phyloP scores from a whole-genome alignment of 164 flowering plant genomes.

The Santalum album region DNA sequence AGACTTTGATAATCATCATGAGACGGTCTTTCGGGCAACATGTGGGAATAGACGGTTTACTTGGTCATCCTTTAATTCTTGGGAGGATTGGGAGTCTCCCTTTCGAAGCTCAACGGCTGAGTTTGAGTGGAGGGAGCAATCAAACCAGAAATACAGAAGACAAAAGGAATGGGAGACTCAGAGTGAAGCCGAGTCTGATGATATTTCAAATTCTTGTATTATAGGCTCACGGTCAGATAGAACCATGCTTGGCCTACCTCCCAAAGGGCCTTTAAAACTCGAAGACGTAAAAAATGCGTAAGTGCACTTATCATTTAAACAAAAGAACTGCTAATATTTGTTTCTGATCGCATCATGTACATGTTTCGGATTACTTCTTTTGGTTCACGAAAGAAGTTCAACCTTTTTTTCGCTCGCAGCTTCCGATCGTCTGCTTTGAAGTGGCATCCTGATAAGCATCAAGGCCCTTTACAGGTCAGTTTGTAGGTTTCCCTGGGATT shows the following conservation, averaged over 20 bases:
- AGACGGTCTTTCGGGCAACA: constrained; percentile 41
- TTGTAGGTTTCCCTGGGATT: constrained; percentile 6
- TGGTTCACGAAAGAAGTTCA: neutral
- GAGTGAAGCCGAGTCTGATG: constrained; percentile 40
- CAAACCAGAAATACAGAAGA: constrained; percentile 23
- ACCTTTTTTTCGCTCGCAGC: constrained; percentile 38
- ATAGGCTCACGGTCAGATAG: constrained; percentile 62
- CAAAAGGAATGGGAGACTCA: constrained; percentile 22
- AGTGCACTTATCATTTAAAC: no score
- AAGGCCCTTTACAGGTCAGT: constrained; percentile 71
- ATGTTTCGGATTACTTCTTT: no score
- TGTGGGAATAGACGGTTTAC: constrained; percentile 45
- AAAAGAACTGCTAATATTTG: no score
- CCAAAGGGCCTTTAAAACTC: constrained; percentile 61
- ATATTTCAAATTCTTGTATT: constrained; percentile 24
- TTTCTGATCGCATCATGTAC: neutral
- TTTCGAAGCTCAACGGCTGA: constrained; percentile 29
- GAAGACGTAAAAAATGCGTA: constrained; percentile 92
- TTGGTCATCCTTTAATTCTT: constrained; percentile 43
- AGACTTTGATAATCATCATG: constrained; percentile 38
- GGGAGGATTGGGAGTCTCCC: constrained; percentile 19
- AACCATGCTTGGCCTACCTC: constrained; percentile 67
- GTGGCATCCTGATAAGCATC: constrained; percentile 98
- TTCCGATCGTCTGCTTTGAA: constrained; percentile 74
- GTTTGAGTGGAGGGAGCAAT: constrained; percentile 55